These are phyloP conservation scores for Talaromyces funiculosus DNA, from an alignment of 2,329 filamentous ascomycete genomes.

Conservation along the genomic window DNA sequence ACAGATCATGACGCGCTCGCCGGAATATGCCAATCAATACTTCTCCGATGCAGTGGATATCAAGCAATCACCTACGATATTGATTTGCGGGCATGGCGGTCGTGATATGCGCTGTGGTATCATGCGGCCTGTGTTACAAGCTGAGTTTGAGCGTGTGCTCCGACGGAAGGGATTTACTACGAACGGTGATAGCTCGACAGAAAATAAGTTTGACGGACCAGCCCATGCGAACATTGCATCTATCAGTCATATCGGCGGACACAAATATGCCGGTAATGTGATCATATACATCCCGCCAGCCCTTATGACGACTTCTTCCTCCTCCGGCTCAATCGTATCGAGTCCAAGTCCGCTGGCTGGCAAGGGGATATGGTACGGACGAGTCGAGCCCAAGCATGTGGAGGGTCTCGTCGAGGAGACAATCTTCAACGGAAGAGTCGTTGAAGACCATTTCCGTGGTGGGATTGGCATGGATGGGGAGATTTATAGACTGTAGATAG, in stretches of 20 bases:
- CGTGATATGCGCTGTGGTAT: conserved; percentile 78
- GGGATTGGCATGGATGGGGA: conserved; percentile 74
- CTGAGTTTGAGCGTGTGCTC: conserved; percentile 57
- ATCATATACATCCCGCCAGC: conserved; percentile 64
- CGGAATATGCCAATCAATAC: conserved; percentile 37
- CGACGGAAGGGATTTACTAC: conserved; percentile 26
- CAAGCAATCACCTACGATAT: conserved; percentile 52
- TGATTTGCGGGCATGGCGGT: conserved; percentile 83
- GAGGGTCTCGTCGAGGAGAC: conserved; percentile 86
- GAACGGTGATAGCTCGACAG: conserved; percentile 12
- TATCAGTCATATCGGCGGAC: conserved; percentile 83
- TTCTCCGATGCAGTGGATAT: conserved; percentile 62
- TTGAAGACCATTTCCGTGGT: conserved; percentile 74
- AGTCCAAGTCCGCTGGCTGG: conserved; percentile 30
- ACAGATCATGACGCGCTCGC: conserved; percentile 40
- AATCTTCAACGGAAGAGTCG: conserved; percentile 77
- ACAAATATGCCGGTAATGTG: conserved; percentile 92
- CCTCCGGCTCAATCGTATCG: not conserved
- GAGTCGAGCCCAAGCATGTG: conserved; percentile 77
- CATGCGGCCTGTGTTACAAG: conserved; percentile 65
- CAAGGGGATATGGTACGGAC: conserved; percentile 71
- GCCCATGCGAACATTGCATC: conserved; percentile 36
- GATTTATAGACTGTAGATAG: conserved; percentile 53
- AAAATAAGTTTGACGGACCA: conserved; percentile 23
- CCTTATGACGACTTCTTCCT: conserved; percentile 20